Conservation (phyloP, 225 moss, liverwort and hornwort species). For the Sphagnum contortum region DNA sequence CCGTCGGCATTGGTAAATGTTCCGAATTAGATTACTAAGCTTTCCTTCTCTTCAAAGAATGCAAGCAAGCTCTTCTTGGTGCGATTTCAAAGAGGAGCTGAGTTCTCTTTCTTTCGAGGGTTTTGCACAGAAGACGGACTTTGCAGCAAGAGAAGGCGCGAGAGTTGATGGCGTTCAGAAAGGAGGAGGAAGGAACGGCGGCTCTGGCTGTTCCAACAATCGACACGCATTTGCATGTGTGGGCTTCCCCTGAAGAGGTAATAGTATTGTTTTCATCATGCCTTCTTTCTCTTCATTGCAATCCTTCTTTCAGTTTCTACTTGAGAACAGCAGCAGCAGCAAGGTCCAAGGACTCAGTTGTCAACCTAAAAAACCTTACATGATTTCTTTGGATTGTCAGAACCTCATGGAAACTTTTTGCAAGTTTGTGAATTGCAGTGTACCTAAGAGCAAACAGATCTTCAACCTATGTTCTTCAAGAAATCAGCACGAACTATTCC, state of each 20-base stretch:
- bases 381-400: not conserved
- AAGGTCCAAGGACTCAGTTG: not conserved
- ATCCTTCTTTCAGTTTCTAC: not conserved
- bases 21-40: not conserved
- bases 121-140: slow-evolving; percentile 13
- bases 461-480: not conserved
- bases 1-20: not conserved
- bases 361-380: not conserved
- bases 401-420: not conserved
- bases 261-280: not conserved
- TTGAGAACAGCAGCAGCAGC: not conserved
- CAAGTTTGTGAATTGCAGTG: not conserved
- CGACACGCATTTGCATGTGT: slow-evolving; percentile 58
- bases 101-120: not conserved
- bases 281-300: not conserved
- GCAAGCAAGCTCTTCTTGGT: not conserved
- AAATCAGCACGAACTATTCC: too few relatives aligned
- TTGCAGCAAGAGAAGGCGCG: slow-evolving; percentile 17
- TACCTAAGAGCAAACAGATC: not conserved
- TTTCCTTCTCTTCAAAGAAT: not conserved
- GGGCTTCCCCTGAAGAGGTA: slow-evolving; percentile 62
- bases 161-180: slow-evolving; percentile 17
- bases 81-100: not conserved
- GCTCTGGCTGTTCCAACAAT: slow-evolving; percentile 20
- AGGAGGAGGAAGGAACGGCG: slow-evolving; percentile 14